Conservation (phyloP, 1,139 yeast species). For the Scheffersomyces parashehatae region DNA sequence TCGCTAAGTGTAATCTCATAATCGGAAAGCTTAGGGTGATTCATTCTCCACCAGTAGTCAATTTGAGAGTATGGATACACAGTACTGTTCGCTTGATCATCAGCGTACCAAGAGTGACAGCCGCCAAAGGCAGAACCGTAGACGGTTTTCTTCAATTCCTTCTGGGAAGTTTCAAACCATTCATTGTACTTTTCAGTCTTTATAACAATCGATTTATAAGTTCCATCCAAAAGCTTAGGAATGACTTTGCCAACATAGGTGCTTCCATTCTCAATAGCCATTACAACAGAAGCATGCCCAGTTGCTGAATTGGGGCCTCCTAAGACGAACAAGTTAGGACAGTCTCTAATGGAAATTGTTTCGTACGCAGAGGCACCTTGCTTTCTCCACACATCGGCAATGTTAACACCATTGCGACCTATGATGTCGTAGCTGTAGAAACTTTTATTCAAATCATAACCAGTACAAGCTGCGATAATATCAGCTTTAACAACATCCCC, state of each 20-base stretch:
- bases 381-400: constrained; percentile 28
- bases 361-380: constrained; percentile 40
- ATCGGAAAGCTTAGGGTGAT: constrained; percentile 30
- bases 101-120: constrained; percentile 43
- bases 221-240: constrained; percentile 30
- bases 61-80: constrained; percentile 45
- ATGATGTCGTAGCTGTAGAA: constrained; percentile 19
- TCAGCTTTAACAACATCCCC: constrained; percentile 37
- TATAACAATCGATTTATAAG: constrained; percentile 30
- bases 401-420: constrained; percentile 29
- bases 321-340: constrained; percentile 39
- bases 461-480: constrained; percentile 48
- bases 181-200: constrained; percentile 34
- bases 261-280: constrained; percentile 42
- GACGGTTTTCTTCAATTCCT: constrained; percentile 28
- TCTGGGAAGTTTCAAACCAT: constrained; percentile 36
- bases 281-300: constrained; percentile 46
- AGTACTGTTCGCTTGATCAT: constrained; percentile 30
- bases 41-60: constrained; percentile 30
- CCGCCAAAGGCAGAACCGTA: constrained; percentile 47
- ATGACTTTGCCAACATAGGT: constrained; percentile 26
- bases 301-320: constrained; percentile 48
- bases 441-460: constrained; percentile 30
- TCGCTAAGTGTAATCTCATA: constrained; percentile 14
- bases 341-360: constrained; percentile 32